These are phyloP conservation scores for Tetrapyrgos nigripes DNA, from an alignment of 1,284 basidiomycete species.

Conservation along the genomic window DNA sequence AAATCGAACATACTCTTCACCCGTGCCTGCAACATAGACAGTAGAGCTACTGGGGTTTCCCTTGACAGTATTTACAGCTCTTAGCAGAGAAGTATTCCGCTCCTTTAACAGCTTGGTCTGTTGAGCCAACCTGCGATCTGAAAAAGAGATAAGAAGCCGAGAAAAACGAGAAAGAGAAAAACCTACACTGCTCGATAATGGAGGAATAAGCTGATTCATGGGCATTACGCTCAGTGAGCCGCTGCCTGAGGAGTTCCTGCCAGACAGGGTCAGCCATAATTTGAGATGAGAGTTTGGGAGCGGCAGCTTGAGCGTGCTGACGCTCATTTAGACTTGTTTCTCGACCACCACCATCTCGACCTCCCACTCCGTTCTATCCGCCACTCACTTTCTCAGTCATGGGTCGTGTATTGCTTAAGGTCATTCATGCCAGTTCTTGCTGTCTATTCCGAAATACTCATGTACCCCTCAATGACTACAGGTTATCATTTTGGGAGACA, in stretches of 20 bases:
- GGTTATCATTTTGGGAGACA: conserved; percentile 99
- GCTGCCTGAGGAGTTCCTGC: conserved; percentile 79
- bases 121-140: conserved; percentile 89
- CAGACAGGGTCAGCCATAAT: conserved; percentile 80
- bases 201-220: conserved; percentile 79
- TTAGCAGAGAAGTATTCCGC: conserved; percentile 84
- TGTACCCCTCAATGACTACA: conserved; percentile 35
- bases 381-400: conserved; percentile 41
- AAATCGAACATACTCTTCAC: conserved; percentile 67
- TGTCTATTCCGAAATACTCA: conserved; percentile 3
- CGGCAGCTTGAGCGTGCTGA: conserved; percentile 10
- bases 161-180: conserved; percentile 17
- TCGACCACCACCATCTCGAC: conserved; percentile 12
- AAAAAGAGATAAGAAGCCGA: conserved; percentile 22
- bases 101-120: conserved; percentile 90
- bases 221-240: conserved; percentile 80
- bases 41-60: conserved; percentile 69
- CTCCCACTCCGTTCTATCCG: conserved; percentile 7
- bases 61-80: conserved; percentile 77
- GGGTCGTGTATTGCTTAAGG: conserved; percentile 96
- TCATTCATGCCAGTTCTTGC: conserved; percentile 34
- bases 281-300: conserved; percentile 12
- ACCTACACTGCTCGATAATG: conserved; percentile 89
- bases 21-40: conserved; percentile 66
- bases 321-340: not conserved